Evolutionary conservation across 495 filamentous ascomycete genomes (phyloP).

Genomic region (Daldinia grandis): DNA sequence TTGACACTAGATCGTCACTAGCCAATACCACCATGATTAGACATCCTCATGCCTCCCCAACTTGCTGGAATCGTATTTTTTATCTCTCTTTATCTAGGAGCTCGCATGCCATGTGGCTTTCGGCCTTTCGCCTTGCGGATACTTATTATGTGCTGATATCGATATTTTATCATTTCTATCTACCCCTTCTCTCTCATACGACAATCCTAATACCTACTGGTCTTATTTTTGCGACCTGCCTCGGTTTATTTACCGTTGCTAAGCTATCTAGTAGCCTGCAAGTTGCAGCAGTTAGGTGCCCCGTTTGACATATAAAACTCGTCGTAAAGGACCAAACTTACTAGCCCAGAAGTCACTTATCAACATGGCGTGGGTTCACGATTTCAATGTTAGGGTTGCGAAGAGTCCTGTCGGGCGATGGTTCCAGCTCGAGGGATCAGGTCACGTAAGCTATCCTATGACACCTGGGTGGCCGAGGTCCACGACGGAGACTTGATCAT

Average conservation of each 20-base stretch:
- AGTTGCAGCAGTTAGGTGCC: neutral
- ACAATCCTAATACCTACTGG: neutral
- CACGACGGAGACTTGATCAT: neutral
- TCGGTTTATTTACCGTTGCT: neutral
- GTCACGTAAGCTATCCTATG: constrained; percentile 65
- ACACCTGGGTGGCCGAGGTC: neutral
- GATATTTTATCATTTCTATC: constrained; percentile 2
- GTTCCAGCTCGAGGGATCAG: constrained; percentile 77
- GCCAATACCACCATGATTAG: constrained; percentile 22
- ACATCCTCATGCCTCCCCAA: constrained; percentile 19
- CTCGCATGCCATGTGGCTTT: constrained; percentile 14
- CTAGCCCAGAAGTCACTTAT: neutral
- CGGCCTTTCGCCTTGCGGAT: neutral
- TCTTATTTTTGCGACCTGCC: neutral
- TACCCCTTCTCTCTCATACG: neutral
- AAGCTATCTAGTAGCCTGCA: neutral
- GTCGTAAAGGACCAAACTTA: neutral
- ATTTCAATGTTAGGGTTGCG: constrained; percentile 64
- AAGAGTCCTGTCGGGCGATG: constrained; percentile 70
- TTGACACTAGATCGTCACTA: constrained; percentile 17
- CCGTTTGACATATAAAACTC: neutral
- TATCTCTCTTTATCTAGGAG: neutral
- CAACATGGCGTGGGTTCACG: constrained; percentile 59
- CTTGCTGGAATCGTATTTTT: constrained; percentile 7
- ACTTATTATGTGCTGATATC: neutral